Conservation (phyloP, 106 monocot species). For the Triglochin maritima region DNA sequence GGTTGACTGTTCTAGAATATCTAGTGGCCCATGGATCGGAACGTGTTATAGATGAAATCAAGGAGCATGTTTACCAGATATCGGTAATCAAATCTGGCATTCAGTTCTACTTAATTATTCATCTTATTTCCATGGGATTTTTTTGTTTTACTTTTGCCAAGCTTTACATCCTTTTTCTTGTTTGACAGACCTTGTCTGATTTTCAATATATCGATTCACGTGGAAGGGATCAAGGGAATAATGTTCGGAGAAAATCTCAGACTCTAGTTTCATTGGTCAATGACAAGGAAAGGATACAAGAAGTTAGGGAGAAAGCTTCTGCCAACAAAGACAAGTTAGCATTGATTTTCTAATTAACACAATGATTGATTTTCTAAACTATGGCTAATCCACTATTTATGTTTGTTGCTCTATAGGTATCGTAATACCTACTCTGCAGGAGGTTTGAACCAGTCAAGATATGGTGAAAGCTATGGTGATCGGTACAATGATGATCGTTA, state of each 20-base stretch:
- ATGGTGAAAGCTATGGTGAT: slow-evolving; percentile 60
- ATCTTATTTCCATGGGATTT: too few species aligned
- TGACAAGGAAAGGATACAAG: slow-evolving; percentile 85
- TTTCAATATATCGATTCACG: slow-evolving; percentile 92
- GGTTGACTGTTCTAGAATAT: slow-evolving; percentile 80
- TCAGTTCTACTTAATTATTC: not conserved
- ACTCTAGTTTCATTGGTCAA: slow-evolving; percentile 72
- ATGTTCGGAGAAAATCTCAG: slow-evolving; percentile 86
- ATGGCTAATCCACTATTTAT: not conserved
- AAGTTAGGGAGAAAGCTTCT: slow-evolving; percentile 71
- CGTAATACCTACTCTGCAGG: slow-evolving; percentile 37
- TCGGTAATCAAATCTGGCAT: slow-evolving; percentile 30
- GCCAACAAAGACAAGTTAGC: slow-evolving; percentile 74
- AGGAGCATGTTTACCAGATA: slow-evolving; percentile 82
- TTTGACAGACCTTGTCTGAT: slow-evolving; percentile 57
- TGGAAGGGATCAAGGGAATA: slow-evolving; percentile 83
- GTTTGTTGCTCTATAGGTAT: slow-evolving; percentile 20
- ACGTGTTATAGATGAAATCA: slow-evolving; percentile 87
- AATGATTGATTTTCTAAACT: too few species aligned
- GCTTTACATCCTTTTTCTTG: not conserved
- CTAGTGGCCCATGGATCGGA: slow-evolving; percentile 86
- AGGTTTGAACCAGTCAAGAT: slow-evolving; percentile 36
- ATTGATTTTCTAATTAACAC: not conserved
- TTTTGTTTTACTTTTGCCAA: too few species aligned
- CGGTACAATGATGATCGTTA: slow-evolving; percentile 46